Evolutionary conservation across 306 rosid species (phyloP).

Genomic region (Fagus crenata): DNA sequence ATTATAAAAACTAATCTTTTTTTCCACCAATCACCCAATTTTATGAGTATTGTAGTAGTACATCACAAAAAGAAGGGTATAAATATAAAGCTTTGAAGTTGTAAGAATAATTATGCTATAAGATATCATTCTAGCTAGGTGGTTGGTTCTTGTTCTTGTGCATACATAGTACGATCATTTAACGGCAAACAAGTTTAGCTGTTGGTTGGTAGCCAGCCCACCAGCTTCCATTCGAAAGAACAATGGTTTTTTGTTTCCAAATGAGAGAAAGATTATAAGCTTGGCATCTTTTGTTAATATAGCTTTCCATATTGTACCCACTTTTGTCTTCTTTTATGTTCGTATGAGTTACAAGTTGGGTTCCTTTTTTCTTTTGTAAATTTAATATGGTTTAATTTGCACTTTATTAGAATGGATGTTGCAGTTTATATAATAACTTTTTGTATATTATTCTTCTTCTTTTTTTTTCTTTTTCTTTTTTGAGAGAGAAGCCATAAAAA

Average conservation of each 20-base stretch:
- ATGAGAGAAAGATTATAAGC: constrained; percentile 1
- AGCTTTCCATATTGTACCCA: constrained; percentile 27
- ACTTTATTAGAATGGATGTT: no score
- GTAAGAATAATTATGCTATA: neutral
- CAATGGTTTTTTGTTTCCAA: constrained; percentile 29
- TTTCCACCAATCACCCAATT: no score
- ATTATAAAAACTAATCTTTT: no score
- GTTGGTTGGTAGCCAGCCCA: constrained; percentile 64
- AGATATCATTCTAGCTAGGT: neutral
- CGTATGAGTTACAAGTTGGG: constrained; percentile 25
- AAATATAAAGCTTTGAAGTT: no score
- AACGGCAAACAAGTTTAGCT: constrained; percentile 42
- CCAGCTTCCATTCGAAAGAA: constrained; percentile 32
- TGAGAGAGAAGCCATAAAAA: no score
- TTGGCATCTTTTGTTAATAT: constrained; percentile 27
- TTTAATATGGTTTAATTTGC: neutral
- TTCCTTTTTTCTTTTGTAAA: neutral
- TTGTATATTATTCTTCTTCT: no score
- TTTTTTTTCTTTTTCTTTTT: no score
- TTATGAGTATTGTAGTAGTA: no score
- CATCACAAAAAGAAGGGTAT: neutral
- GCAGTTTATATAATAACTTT: no score
- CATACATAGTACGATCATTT: constrained; percentile 20
- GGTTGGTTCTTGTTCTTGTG: constrained; percentile 38
- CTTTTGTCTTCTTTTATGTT: constrained; percentile 42